These are phyloP conservation scores for Austroboletus eburneus DNA, from an alignment of 768 basidiomycete genomes.

Conservation along the genomic window DNA sequence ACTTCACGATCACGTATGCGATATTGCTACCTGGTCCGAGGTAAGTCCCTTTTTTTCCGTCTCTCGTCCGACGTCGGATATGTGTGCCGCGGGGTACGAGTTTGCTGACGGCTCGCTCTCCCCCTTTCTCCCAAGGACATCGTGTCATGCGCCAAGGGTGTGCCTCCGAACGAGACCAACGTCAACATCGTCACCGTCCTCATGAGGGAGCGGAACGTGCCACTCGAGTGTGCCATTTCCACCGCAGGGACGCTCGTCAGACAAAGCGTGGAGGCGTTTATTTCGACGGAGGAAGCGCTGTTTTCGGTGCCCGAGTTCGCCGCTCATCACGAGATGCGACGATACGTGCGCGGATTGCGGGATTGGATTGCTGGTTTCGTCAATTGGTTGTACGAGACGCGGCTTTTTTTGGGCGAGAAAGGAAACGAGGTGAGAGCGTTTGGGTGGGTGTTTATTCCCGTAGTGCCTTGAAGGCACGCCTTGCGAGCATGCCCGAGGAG, in stretches of 20 bases:
- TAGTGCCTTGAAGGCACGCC: not conserved
- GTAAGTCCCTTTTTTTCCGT: slow-evolving; percentile 31
- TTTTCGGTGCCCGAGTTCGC: slow-evolving; percentile 11
- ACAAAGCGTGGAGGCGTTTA: slow-evolving; percentile 28
- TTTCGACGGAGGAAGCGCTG: slow-evolving; percentile 22
- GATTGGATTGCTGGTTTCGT: slow-evolving; percentile 55
- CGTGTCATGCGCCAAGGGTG: slow-evolving; percentile 45
- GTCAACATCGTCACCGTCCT: slow-evolving; percentile 53
- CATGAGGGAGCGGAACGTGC: slow-evolving; percentile 39
- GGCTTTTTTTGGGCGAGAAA: slow-evolving; percentile 54
- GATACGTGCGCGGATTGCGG: slow-evolving; percentile 48
- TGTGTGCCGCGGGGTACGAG: no score
- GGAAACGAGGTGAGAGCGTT: slow-evolving; percentile 55
- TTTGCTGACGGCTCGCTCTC: not conserved
- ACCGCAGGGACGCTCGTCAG: slow-evolving; percentile 22
- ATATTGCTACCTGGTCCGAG: slow-evolving; percentile 52
- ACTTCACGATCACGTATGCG: slow-evolving; percentile 39
- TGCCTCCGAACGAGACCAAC: slow-evolving; percentile 40
- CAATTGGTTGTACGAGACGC: slow-evolving; percentile 65
- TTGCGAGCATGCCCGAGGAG: not conserved
- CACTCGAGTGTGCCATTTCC: slow-evolving; percentile 44
- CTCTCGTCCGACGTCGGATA: not conserved
- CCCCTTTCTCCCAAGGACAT: slow-evolving; percentile 44
- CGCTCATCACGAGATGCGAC: slow-evolving; percentile 25
- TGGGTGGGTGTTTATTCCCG: slow-evolving; percentile 56